Evolutionary conservation across 352 stramenopile species (phyloP).

Genomic region (Phytophthora melonis): DNA sequence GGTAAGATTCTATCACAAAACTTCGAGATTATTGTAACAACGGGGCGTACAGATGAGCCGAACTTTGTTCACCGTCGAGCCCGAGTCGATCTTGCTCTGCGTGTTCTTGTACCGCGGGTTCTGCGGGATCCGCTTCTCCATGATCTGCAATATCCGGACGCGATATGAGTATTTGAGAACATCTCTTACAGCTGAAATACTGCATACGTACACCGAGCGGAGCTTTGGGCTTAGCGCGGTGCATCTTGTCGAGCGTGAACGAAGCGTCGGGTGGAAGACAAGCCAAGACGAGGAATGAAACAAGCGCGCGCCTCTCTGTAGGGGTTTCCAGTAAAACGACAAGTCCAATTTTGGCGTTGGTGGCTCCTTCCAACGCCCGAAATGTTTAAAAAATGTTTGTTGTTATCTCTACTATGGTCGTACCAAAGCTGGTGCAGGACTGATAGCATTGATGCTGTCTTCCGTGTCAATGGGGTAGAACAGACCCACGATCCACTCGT

Average conservation of each 20-base stretch:
- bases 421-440: conserved; percentile 5
- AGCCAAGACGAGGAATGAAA: conserved; percentile 16
- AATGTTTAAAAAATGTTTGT: too few relatives aligned
- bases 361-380: too few relatives aligned
- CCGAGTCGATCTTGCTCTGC: conserved; percentile 82
- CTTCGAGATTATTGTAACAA: not conserved
- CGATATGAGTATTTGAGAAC: too few relatives aligned
- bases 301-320: too few relatives aligned
- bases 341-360: not conserved
- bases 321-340: not conserved
- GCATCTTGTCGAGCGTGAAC: too few relatives aligned
- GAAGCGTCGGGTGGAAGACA: conserved; percentile 7
- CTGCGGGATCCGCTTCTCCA: conserved; percentile 83
- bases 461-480: conserved; percentile 31
- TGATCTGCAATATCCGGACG: conserved; percentile 44
- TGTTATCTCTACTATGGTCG: not conserved
- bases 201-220: too few relatives aligned
- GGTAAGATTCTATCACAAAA: not conserved
- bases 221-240: too few relatives aligned
- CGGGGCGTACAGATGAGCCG: conserved; percentile 68
- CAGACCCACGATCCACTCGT: not conserved
- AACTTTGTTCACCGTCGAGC: conserved; percentile 81
- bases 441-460: conserved; percentile 31
- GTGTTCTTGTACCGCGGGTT: conserved; percentile 84
- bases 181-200: too few relatives aligned